phyloP scores from a whole-genome alignment of 1,139 yeast species.

The Kodamaea sp. region DNA sequence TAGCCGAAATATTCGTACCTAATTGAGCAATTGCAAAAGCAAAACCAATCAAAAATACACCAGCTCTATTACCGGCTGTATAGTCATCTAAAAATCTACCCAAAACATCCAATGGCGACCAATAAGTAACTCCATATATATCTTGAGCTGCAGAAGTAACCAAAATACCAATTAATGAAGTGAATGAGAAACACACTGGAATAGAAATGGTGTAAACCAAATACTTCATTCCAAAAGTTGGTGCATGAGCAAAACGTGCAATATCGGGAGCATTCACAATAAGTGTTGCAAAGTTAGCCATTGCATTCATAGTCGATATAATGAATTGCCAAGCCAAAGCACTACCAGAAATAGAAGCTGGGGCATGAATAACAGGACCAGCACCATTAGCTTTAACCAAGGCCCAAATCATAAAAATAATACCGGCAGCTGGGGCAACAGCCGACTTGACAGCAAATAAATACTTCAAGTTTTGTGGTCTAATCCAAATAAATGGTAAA shows the following conservation, averaged over 20 bases:
- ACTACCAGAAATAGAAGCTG: slow-evolving; percentile 49
- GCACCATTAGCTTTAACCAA: slow-evolving; percentile 70
- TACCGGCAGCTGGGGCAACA: slow-evolving; percentile 75
- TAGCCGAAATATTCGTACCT: slow-evolving; percentile 91
- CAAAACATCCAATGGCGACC: slow-evolving; percentile 85
- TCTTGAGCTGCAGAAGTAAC: slow-evolving; percentile 78
- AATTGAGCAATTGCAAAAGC: slow-evolving; percentile 83
- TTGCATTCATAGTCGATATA: slow-evolving; percentile 70
- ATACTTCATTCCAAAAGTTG: slow-evolving; percentile 41
- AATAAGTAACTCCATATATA: slow-evolving; percentile 65
- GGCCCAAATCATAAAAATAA: slow-evolving; percentile 79
- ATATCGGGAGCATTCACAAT: slow-evolving; percentile 89
- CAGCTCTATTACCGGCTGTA: slow-evolving; percentile 70
- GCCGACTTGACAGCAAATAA: slow-evolving; percentile 76
- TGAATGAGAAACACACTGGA: slow-evolving; percentile 74
- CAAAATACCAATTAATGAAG: slow-evolving; percentile 81
- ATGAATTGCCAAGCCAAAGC: slow-evolving; percentile 81
- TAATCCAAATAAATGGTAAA: slow-evolving; percentile 75
- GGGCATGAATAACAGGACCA: slow-evolving; percentile 61
- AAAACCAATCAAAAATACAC: slow-evolving; percentile 74
- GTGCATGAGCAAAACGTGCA: slow-evolving; percentile 67
- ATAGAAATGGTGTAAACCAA: slow-evolving; percentile 54
- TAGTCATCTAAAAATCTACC: slow-evolving; percentile 58
- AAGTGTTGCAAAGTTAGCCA: slow-evolving; percentile 84
- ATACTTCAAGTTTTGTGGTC: slow-evolving; percentile 78